A percentile compares a stretch with the other conserved stretches of the same genome.
Conservation (phyloP, 805 yeast species). For the Sporopachydermia lactativora region DNA sequence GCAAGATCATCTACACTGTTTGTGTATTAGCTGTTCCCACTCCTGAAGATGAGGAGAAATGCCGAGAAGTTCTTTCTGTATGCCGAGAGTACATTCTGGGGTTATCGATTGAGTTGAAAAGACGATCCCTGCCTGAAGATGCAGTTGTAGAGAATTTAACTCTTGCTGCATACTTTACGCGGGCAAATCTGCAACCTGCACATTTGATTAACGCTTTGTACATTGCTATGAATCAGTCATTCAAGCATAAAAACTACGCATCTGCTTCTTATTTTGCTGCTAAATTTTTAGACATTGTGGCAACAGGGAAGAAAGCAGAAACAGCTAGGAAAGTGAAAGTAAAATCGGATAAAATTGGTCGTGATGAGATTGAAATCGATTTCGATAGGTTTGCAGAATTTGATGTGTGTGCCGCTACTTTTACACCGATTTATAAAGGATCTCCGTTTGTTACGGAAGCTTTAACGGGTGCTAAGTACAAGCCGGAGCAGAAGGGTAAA, state of each 20-base stretch:
- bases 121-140: constrained; percentile 50
- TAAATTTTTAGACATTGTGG: constrained; percentile 57
- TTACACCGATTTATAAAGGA: constrained; percentile 80
- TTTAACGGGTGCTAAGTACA: constrained; percentile 81
- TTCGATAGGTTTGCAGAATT: constrained; percentile 88
- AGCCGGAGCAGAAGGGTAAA: constrained; percentile 61
- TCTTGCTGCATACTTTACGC: constrained; percentile 91
- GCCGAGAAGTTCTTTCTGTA: constrained; percentile 51
- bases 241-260: constrained; percentile 76
- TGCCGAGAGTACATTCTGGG: constrained; percentile 91
- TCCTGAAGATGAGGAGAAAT: constrained; percentile 65
- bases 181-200: constrained; percentile 63
- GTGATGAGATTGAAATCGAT: constrained; percentile 81
- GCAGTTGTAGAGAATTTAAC: constrained; percentile 80
- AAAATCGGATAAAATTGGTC: constrained; percentile 64
- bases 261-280: constrained; percentile 83
- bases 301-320: constrained; percentile 67
- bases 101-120: constrained; percentile 74
- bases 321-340: constrained; percentile 75
- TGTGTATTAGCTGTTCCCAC: constrained; percentile 56
- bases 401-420: constrained; percentile 76
- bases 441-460: constrained; percentile 60
- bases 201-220: constrained; percentile 83
- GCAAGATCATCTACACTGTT: constrained; percentile 63
- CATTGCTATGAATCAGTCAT: constrained; percentile 90